A percentile compares a stretch with the other conserved stretches of the same genome.
Evolutionary conservation across 2,329 filamentous ascomycete genomes (phyloP).

Genomic region (Rhynchosporium secalis): DNA sequence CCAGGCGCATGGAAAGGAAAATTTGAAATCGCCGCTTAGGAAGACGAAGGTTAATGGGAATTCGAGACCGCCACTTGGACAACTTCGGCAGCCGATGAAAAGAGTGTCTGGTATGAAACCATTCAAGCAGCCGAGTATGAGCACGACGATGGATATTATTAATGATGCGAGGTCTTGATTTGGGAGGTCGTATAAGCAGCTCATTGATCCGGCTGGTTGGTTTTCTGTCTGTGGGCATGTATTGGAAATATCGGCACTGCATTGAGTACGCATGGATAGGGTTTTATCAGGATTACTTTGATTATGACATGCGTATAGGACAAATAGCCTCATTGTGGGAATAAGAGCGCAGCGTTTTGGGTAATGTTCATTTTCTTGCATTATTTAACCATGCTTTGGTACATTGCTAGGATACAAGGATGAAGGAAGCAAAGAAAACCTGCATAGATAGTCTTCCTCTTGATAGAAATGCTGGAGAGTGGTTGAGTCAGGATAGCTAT

Average conservation of each 20-base stretch:
- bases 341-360: constrained; percentile 20
- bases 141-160: constrained; percentile 67
- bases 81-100: constrained; percentile 47
- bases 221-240: neutral
- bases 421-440: neutral
- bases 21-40: neutral
- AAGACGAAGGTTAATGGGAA: neutral
- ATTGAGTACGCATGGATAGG: neutral
- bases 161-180: constrained; percentile 53
- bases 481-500: no score
- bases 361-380: neutral
- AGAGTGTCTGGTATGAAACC: constrained; percentile 60
- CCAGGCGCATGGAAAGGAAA: constrained; percentile 18
- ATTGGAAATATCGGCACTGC: neutral
- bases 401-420: constrained; percentile 14
- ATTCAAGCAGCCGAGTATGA: constrained; percentile 42
- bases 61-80: constrained; percentile 8
- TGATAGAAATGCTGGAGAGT: no score
- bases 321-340: neutral
- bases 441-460: neutral
- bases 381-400: neutral
- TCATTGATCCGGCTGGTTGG: neutral
- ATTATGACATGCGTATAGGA: neutral
- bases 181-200: neutral
- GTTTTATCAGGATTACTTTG: neutral